Evolutionary conservation across 257 asterid genomes (phyloP).

Genomic region (Ehretia macrophylla): DNA sequence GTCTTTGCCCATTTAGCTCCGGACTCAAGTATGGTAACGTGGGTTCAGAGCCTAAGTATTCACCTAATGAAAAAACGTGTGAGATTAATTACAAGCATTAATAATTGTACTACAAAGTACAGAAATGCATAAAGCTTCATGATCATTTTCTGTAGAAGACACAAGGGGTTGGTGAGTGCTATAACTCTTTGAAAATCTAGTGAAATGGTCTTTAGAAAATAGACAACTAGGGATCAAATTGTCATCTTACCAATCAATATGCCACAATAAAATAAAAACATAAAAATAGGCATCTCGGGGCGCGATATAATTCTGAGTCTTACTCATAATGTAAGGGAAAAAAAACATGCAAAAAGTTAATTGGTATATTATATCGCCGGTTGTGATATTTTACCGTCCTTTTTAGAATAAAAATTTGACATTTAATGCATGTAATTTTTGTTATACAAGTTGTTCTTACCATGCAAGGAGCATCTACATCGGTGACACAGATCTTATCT

Average conservation of each 20-base stretch:
- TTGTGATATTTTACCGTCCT: too few species aligned
- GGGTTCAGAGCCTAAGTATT: constrained; percentile 53
- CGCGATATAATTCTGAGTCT: too few species aligned
- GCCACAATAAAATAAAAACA: too few species aligned
- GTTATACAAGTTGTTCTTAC: not conserved
- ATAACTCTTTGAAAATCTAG: not conserved
- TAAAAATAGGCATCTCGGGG: too few species aligned
- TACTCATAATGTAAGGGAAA: too few species aligned
- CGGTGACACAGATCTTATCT: not conserved
- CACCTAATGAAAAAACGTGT: constrained; percentile 37
- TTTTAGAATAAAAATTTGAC: too few species aligned
- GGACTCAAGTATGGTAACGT: constrained; percentile 70
- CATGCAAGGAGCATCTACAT: too few species aligned
- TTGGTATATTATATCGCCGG: too few species aligned
- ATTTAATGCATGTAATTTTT: too few species aligned
- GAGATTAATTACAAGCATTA: not conserved
- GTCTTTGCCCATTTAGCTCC: constrained; percentile 41
- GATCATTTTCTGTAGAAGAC: not conserved
- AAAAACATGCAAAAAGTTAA: too few species aligned
- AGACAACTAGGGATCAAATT: not conserved
- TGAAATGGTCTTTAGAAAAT: not conserved
- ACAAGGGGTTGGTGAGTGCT: not conserved
- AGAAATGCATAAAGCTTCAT: too few species aligned
- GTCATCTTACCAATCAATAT: not conserved
- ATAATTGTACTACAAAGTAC: too few species aligned